Evolutionary conservation across 176 grass and related monocot species (phyloP), one percentile per base, ranked within the genome.

Genomic region (Miscanthus lutarioriparius): DNA sequence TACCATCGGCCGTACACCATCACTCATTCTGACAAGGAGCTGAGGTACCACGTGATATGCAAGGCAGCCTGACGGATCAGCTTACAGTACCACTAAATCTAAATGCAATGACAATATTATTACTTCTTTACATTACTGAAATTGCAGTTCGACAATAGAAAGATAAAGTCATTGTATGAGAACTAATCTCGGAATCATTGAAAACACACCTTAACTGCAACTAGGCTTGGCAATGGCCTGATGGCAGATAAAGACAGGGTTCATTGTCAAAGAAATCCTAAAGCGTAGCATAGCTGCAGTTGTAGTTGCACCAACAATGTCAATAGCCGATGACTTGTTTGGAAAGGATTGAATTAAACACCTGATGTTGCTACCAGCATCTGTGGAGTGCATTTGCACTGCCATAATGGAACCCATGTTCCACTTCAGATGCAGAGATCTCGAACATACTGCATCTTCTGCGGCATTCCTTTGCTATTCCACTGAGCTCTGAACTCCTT

Each of bases 401-500:
- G 2, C 20, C 41, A 12, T 12, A 58, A 19, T 20, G 17, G 17
- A 76, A 68, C 16, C 6, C 0, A 40, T 1, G 11, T 22, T 20
- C 28, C 6, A 11, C 11, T 61, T 53, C 78, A 86, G 7, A 80
- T 33, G 72, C 69, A 23, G 17, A 86, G 0, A 4, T 86, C 70
- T 23, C 28, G 11, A 75, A 86, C 33, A 80, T 86, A 23, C 11
- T 32, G 4, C 36, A 67, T 54, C 8, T 56, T 67, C 17, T 43
- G 69, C 1, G 39, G 70, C 78, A 87, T 81, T 11, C 77, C 69
- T 1, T 33, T 6, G 3, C 2, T 43, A 17, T 36, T 2, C 85
- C 85, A 87, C 39, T 74, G 61, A 41, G 26, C 35, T 44, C 3
- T 68, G 25, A 87, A 81, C 11, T 75, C 78, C 25, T 66, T 41